phyloP scores from a whole-genome alignment of 1,139 yeast species.

The Yamadazyma friedrichii region DNA sequence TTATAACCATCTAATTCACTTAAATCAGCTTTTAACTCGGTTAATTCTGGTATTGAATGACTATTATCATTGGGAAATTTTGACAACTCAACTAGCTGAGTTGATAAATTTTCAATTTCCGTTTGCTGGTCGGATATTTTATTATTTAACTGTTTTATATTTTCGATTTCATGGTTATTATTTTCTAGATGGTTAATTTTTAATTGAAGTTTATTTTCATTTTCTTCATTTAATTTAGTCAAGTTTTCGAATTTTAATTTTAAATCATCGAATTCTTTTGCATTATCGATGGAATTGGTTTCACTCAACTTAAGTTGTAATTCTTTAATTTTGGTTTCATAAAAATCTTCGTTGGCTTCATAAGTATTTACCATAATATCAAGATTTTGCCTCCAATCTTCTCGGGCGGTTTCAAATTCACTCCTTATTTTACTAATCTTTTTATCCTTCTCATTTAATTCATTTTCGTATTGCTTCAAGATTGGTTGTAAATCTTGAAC shows the following conservation, averaged over 20 bases:
- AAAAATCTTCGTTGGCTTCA: conserved; percentile 39
- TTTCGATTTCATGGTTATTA: background rate
- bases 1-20: conserved; percentile 8
- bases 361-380: conserved; percentile 49
- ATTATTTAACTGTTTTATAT: conserved; percentile 7
- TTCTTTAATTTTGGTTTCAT: conserved; percentile 25
- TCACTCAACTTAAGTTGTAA: conserved; percentile 14
- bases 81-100: conserved; percentile 13
- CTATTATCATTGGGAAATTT: conserved; percentile 11
- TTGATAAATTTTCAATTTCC: conserved; percentile 12
- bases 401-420: conserved; percentile 53
- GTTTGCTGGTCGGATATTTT: conserved; percentile 14
- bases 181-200: background rate
- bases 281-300: conserved; percentile 2
- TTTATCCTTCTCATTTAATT: conserved; percentile 38
- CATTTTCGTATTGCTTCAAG: conserved; percentile 43
- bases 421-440: conserved; percentile 36
- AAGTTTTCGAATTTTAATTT: conserved; percentile 6
- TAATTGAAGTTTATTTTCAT: background rate
- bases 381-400: conserved; percentile 57
- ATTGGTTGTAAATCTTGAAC: conserved; percentile 47
- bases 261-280: conserved; percentile 9
- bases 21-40: conserved; percentile 9
- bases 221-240: background rate
- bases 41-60: background rate